Evolutionary conservation across 1,284 basidiomycete species (phyloP).

Genomic region (Apiotrichum veenhuisii): DNA sequence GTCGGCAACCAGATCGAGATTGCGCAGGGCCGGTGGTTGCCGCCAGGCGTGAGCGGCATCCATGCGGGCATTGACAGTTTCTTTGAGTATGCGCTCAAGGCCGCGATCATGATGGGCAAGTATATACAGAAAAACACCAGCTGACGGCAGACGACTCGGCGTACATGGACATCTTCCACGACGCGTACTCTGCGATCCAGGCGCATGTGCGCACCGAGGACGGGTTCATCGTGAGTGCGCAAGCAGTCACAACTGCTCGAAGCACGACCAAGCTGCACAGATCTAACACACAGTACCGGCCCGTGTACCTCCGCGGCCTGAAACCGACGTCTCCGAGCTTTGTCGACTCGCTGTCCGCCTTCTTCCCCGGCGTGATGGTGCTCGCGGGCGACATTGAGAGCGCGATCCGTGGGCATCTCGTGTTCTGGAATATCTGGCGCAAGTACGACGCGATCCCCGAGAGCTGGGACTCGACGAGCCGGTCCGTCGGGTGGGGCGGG

Average conservation of each 20-base stretch:
- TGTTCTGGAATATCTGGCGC: slow-evolving; percentile 86
- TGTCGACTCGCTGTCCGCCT: slow-evolving; percentile 52
- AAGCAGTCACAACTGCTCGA: too few relatives aligned
- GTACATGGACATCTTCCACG: slow-evolving; percentile 83
- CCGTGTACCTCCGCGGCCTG: slow-evolving; percentile 31
- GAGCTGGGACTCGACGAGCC: slow-evolving; percentile 74
- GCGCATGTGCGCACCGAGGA: slow-evolving; percentile 72
- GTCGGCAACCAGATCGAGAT: slow-evolving; percentile 85
- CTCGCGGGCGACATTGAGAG: slow-evolving; percentile 83
- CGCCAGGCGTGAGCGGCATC: slow-evolving; percentile 70
- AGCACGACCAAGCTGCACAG: too few relatives aligned
- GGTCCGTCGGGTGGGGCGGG: slow-evolving; percentile 68
- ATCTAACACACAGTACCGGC: slow-evolving; percentile 29
- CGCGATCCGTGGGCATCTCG: slow-evolving; percentile 78
- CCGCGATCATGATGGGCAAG: slow-evolving; percentile 77
- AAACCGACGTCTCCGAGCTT: slow-evolving; percentile 27
- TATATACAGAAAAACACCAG: too few relatives aligned
- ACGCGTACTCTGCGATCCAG: slow-evolving; percentile 84
- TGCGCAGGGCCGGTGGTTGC: slow-evolving; percentile 51
- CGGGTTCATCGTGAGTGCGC: slow-evolving; percentile 71
- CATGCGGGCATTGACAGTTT: slow-evolving; percentile 92
- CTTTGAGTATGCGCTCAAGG: slow-evolving; percentile 70
- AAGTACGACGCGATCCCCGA: slow-evolving; percentile 80
- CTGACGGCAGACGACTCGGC: slow-evolving; percentile 66
- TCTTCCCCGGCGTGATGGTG: slow-evolving; percentile 61